These are phyloP conservation scores for Eucalyptus microcorys DNA, from an alignment of 345 rosid genomes.

Conservation along the genomic window DNA sequence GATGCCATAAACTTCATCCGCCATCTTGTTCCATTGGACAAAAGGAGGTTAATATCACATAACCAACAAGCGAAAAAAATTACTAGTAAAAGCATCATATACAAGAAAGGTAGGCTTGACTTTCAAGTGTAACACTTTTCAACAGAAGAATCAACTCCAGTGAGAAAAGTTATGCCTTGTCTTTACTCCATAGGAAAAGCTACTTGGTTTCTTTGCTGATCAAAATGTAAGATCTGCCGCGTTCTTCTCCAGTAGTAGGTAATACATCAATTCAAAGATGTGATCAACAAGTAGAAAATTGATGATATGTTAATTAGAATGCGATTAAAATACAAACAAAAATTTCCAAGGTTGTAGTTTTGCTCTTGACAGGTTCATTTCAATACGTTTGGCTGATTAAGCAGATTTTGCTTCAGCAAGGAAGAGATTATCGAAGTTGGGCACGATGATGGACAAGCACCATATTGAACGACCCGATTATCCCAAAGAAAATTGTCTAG, in stretches of 20 bases:
- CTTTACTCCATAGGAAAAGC: background rate
- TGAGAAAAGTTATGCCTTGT: background rate
- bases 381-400: background rate
- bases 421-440: background rate
- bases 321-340: background rate
- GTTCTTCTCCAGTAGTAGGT: background rate
- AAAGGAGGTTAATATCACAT: background rate
- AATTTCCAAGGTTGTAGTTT: background rate
- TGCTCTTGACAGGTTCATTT: background rate
- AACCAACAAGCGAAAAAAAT: background rate
- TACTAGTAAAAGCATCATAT: background rate
- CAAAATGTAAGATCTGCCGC: background rate
- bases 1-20: slow-evolving; percentile 46
- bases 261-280: background rate
- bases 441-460: background rate
- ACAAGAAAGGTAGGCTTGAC: background rate
- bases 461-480: background rate
- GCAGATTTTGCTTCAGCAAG: background rate
- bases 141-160: background rate
- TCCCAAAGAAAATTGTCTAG: background rate
- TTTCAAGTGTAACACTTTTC: background rate
- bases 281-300: background rate
- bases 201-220: background rate
- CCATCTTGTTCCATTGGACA: slow-evolving; percentile 50
- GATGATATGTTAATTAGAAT: background rate